phyloP scores from a whole-genome alignment of 2,329 filamentous ascomycete species.

The Hypoxylon sp. region DNA sequence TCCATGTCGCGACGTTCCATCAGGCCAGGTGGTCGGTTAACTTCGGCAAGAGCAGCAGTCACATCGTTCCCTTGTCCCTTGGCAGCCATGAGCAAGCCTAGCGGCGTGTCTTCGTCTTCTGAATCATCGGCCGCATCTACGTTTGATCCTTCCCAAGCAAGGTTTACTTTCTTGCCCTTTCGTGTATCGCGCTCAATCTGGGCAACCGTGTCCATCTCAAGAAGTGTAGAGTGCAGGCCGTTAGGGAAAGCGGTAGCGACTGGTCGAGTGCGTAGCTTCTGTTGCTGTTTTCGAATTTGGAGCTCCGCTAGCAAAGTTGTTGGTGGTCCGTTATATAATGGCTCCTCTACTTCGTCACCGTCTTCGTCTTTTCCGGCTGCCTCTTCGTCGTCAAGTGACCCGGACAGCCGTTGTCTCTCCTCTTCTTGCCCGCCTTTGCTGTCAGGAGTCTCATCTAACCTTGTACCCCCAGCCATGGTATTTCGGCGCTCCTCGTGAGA shows the following conservation, averaged over 20 bases:
- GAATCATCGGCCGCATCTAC: constrained; percentile 38
- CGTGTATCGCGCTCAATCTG: constrained; percentile 82
- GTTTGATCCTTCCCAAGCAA: constrained; percentile 80
- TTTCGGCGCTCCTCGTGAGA: constrained; percentile 39
- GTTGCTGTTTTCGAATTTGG: constrained; percentile 87
- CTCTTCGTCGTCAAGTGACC: constrained; percentile 47
- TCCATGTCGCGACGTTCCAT: constrained; percentile 86
- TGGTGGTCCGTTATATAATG: constrained; percentile 73
- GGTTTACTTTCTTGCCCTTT: constrained; percentile 77
- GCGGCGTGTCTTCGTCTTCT: constrained; percentile 72
- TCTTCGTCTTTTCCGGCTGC: constrained; percentile 57
- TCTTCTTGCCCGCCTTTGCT: constrained; percentile 37
- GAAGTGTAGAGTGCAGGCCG: constrained; percentile 88
- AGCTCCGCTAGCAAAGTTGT: constrained; percentile 93
- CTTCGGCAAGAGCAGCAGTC: constrained; percentile 59
- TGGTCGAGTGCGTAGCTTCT: constrained; percentile 80
- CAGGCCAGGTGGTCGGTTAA: constrained; percentile 74
- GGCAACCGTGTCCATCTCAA: constrained; percentile 89
- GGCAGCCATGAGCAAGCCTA: constrained; percentile 79
- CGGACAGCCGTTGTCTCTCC: constrained; percentile 39
- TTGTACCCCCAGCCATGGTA: constrained; percentile 24
- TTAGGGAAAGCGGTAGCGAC: constrained; percentile 69
- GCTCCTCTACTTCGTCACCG: constrained; percentile 54
- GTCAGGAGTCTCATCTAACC: constrained; percentile 5
- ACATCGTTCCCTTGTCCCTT: constrained; percentile 62